phyloP scores from a whole-genome alignment of 371 early-diverging fungal genomes.

The Neoconidiobolus thromboides region DNA sequence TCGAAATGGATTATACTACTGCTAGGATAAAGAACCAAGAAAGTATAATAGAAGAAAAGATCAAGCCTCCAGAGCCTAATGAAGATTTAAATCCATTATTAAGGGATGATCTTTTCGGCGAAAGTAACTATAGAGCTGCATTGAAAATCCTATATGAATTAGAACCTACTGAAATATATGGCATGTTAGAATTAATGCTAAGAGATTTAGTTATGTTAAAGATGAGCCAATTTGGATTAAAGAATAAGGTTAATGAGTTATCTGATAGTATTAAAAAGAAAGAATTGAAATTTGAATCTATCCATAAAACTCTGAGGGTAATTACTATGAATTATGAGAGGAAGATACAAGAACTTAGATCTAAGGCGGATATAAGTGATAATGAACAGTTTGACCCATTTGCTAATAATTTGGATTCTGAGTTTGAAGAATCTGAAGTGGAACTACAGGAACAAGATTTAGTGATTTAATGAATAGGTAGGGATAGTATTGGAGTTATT shows the following conservation, averaged over 20 bases:
- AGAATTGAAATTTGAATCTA: too few relatives aligned
- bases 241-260: background rate
- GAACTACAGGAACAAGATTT: too few relatives aligned
- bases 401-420: too few relatives aligned
- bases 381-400: too few relatives aligned
- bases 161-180: background rate
- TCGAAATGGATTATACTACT: conserved; percentile 1
- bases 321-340: background rate
- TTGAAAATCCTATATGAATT: conserved; percentile 4
- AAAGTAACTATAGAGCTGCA: conserved; percentile 2
- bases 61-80: background rate
- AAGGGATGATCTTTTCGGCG: conserved; percentile 1
- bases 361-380: too few relatives aligned
- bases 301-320: too few relatives aligned
- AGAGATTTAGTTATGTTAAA: background rate
- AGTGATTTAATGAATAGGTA: too few relatives aligned
- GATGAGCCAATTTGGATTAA: background rate
- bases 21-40: conserved; percentile 2
- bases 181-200: conserved; percentile 5
- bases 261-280: background rate
- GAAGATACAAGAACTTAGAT: background rate
- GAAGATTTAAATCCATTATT: background rate
- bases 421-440: too few relatives aligned
- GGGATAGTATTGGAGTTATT: too few relatives aligned
- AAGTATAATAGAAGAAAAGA: background rate